A percentile compares a stretch with the other conserved stretches of the same genome.
Conservation (phyloP, 2,329 filamentous ascomycete species). For the Exserohilum turcica region DNA sequence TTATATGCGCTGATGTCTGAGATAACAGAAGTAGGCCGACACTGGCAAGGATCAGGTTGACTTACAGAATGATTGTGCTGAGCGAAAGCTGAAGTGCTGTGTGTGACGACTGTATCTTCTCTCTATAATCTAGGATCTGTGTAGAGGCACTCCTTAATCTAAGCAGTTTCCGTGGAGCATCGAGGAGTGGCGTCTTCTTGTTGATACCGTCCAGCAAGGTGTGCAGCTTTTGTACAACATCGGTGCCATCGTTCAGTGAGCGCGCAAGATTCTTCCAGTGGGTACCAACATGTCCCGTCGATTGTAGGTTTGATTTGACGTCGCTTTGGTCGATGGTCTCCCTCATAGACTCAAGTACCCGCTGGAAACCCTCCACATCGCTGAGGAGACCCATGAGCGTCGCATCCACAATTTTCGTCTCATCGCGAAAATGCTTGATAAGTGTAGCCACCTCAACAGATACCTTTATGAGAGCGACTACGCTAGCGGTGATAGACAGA, state of each 20-base stretch:
- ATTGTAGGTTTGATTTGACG: constrained; percentile 19
- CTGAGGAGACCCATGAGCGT: constrained; percentile 26
- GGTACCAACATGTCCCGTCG: constrained; percentile 27
- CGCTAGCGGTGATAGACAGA: constrained; percentile 24
- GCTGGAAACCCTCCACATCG: constrained; percentile 28
- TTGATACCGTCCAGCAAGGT: constrained; percentile 22
- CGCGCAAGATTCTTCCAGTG: constrained; percentile 32
- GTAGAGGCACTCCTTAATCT: constrained; percentile 23
- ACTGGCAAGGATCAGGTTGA: neutral
- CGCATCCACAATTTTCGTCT: constrained; percentile 24
- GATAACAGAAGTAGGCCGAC: neutral
- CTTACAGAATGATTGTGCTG: constrained; percentile 33
- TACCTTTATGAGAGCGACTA: constrained; percentile 25
- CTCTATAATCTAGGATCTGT: constrained; percentile 23
- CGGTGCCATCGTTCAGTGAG: constrained; percentile 27
- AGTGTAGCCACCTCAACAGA: constrained; percentile 23
- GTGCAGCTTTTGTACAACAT: constrained; percentile 22
- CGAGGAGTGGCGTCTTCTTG: constrained; percentile 23
- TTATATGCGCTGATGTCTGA: neutral
- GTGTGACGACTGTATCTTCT: constrained; percentile 31
- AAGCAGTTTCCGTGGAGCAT: constrained; percentile 26
- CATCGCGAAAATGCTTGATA: constrained; percentile 27
- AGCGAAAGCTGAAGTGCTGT: constrained; percentile 29
- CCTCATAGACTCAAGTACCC: constrained; percentile 30
- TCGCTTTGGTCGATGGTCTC: constrained; percentile 30